phyloP scores from a whole-genome alignment of 2,329 filamentous ascomycete genomes.

The Lachnellula hyalina region DNA sequence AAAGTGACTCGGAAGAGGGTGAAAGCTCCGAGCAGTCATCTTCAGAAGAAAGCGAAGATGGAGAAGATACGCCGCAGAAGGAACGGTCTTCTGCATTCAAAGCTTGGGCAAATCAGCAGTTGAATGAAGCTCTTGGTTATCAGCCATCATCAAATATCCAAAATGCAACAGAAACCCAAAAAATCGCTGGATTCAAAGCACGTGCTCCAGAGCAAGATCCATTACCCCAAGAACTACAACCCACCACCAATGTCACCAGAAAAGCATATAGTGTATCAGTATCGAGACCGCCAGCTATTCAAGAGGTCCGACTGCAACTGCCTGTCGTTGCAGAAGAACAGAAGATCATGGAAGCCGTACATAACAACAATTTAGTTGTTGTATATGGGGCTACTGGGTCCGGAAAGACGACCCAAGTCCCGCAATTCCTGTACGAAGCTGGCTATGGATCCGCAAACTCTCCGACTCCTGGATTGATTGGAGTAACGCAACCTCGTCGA shows the following conservation, averaged over 20 bases:
- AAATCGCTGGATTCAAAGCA: slow-evolving; percentile 58
- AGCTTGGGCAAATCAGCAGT: slow-evolving; percentile 80
- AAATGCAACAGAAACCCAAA: slow-evolving; percentile 41
- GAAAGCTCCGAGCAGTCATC: slow-evolving; percentile 20
- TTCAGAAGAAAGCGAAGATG: slow-evolving; percentile 28
- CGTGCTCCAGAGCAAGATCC: slow-evolving; percentile 66
- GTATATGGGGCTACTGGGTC: slow-evolving; percentile 94
- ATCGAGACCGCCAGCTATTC: slow-evolving; percentile 64
- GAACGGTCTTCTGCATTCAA: slow-evolving; percentile 70
- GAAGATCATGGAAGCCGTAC: slow-evolving; percentile 94
- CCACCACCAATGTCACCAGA: slow-evolving; percentile 52
- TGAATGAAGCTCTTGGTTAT: slow-evolving; percentile 76
- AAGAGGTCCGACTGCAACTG: slow-evolving; percentile 70
- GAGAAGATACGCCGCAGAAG: slow-evolving; percentile 32
- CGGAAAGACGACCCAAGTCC: slow-evolving; percentile 95
- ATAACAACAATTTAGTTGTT: slow-evolving; percentile 84
- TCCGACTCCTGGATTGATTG: slow-evolving; percentile 85
- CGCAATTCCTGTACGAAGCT: slow-evolving; percentile 91
- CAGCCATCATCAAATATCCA: slow-evolving; percentile 38
- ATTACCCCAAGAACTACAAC: slow-evolving; percentile 59
- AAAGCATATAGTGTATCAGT: slow-evolving; percentile 75
- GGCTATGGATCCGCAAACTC: slow-evolving; percentile 78
- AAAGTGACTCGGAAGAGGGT: slow-evolving; percentile 23
- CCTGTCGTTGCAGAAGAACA: slow-evolving; percentile 95
- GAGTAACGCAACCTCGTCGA: slow-evolving; percentile 87